Percentiles rank a stretch among this genome's conserved stretches.
Conservation (phyloP, 108 stramenopile genomes). For the Schizochytrium sp. region DNA sequence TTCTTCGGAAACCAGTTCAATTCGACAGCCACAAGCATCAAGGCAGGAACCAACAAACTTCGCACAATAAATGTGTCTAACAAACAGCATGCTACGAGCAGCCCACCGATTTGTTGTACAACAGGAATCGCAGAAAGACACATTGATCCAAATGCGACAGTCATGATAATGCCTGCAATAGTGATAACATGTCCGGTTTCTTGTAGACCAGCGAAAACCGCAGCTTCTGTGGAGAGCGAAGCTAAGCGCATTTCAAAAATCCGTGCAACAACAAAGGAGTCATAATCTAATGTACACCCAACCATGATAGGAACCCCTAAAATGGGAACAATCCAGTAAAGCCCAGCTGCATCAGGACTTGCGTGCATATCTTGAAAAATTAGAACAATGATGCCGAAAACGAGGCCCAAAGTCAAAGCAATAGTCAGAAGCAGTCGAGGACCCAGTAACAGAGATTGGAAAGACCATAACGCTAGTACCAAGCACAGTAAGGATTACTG, state of each 20-base stretch:
- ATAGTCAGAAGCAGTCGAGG: slow-evolving; percentile 41
- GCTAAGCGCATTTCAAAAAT: slow-evolving; percentile 49
- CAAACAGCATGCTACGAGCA: slow-evolving; percentile 55
- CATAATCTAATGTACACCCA: slow-evolving; percentile 45
- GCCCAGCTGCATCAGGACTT: slow-evolving; percentile 6
- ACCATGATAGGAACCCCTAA: slow-evolving; percentile 59
- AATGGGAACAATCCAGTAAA: slow-evolving; percentile 57
- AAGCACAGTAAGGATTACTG: slow-evolving; percentile 55
- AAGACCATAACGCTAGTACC: slow-evolving; percentile 41
- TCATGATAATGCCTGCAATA: slow-evolving; percentile 60
- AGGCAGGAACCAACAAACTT: slow-evolving; percentile 26
- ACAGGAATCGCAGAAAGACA: slow-evolving; percentile 48
- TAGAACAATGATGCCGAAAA: slow-evolving; percentile 43
- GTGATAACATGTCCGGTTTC: slow-evolving; percentile 57
- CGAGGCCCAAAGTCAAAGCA: slow-evolving; percentile 49
- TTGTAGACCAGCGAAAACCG: slow-evolving; percentile 53
- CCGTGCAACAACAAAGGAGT: slow-evolving; percentile 53
- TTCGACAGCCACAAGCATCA: slow-evolving; percentile 50
- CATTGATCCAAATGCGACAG: slow-evolving; percentile 46
- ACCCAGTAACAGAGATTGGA: slow-evolving; percentile 38
- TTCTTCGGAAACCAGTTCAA: slow-evolving; percentile 45
- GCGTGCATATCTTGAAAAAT: slow-evolving; percentile 29
- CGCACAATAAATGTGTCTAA: slow-evolving; percentile 56
- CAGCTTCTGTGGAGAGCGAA: slow-evolving; percentile 48
- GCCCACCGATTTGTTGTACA: slow-evolving; percentile 39